Conservation (phyloP, 2,329 filamentous ascomycete genomes). For the Triangularia setosa region DNA sequence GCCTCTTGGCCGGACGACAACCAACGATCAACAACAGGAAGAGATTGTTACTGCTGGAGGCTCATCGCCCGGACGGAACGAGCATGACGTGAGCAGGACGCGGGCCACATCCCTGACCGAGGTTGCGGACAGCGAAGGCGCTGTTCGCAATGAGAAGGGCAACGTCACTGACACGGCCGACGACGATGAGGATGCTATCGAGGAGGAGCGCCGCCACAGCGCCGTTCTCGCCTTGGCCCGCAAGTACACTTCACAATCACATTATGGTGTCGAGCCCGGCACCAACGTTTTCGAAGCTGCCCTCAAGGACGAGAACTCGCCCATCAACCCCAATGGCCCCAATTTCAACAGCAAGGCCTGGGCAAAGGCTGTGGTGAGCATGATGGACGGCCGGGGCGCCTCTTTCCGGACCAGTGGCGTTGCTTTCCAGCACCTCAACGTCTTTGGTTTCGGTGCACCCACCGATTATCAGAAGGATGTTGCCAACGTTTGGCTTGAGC, state of each 20-base stretch:
- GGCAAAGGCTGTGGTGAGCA: slow-evolving; percentile 56
- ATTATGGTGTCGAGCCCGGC: slow-evolving; percentile 28
- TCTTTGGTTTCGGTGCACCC: slow-evolving; percentile 62
- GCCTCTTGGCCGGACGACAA: slow-evolving; percentile 30
- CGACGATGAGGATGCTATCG: slow-evolving; percentile 38
- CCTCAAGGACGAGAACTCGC: slow-evolving; percentile 37
- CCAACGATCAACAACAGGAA: slow-evolving; percentile 29
- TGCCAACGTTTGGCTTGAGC: slow-evolving; percentile 56
- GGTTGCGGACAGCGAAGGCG: slow-evolving; percentile 29
- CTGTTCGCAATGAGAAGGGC: slow-evolving; percentile 30
- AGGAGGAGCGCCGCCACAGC: slow-evolving; percentile 48
- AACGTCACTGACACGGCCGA: slow-evolving; percentile 31
- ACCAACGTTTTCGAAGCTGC: slow-evolving; percentile 47
- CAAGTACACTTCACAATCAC: slow-evolving; percentile 47
- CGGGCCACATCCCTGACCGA: slow-evolving; percentile 38
- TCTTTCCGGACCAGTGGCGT: slow-evolving; percentile 60
- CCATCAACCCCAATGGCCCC: slow-evolving; percentile 44
- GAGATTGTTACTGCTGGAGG: slow-evolving; percentile 18
- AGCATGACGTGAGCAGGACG: slow-evolving; percentile 30
- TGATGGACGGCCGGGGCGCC: slow-evolving; percentile 49
- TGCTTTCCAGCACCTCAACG: slow-evolving; percentile 63
- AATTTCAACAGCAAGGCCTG: slow-evolving; percentile 54
- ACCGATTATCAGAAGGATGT: slow-evolving; percentile 71
- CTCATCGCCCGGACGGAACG: slow-evolving; percentile 25
- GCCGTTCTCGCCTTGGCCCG: slow-evolving; percentile 54